Evolutionary conservation across 805 yeast genomes (phyloP), one percentile per base, ranked within the genome.

Genomic region (Metschnikowia santaceciliae): DNA sequence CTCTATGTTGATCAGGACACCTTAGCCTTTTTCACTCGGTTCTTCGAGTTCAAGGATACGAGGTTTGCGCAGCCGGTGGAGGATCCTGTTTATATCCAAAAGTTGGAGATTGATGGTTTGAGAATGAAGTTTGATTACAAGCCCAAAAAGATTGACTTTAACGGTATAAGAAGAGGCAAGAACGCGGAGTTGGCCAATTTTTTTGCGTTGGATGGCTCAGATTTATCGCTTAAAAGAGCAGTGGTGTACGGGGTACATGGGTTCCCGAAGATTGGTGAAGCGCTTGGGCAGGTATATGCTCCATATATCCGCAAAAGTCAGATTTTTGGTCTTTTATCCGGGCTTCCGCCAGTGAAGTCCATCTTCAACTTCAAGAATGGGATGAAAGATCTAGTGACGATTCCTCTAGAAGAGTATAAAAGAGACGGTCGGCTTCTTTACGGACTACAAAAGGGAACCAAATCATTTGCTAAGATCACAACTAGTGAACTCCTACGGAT

Each of bases 1-100:
- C 66, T 94, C 14, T 90, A 89, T 63, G 82, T 94, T 41, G 98
- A 94, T 66, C 99, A 94, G 65, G 98, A 92, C 61, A 88, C 97
- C 0, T 72, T 90, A 17, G 97, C 90, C 50, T 91, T 92, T 57
- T 58, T 90, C 32, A 80, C 82, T 0, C 72, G 97, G 35, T 94
- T 90, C 68, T 81, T 86, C 33, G 90, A 84, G 53, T 94, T 94
- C 64, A 84, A 81, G 61, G 96, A 88, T 60, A 58, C 71, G 1
- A 68, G 94, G 51, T 87, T 88, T 62, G 77, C 78, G 3, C 69
- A 87, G 14, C 76, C 82, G n/a, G 75, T 76, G 22, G 90, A 85
- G 42, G 94, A 86, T 51, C 77, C 80, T 5, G 61, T 81, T 1
- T 91, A 80, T 61, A 75, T 90, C 42, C 90, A 88, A 58, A 82